phyloP scores from a whole-genome alignment of 345 rosid species.

The Acer campestre region DNA sequence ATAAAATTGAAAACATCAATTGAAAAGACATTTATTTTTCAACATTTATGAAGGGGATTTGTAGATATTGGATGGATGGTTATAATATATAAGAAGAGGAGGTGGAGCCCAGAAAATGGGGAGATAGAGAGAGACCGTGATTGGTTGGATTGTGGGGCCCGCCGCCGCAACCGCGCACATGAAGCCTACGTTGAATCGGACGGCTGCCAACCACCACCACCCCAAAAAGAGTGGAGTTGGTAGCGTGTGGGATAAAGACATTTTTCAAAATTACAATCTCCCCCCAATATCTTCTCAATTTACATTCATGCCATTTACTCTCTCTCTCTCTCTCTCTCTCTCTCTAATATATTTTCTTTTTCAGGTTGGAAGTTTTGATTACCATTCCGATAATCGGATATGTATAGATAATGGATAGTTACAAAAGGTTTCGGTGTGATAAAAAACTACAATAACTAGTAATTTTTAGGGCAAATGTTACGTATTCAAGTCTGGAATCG shows the following conservation, averaged over 20 bases:
- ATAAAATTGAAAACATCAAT: too few species aligned
- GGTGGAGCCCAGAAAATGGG: background rate
- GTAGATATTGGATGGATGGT: background rate
- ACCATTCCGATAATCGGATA: too few species aligned
- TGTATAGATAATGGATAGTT: too few species aligned
- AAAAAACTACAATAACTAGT: too few species aligned
- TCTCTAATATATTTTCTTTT: too few species aligned
- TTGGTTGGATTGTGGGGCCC: slow-evolving; percentile 21
- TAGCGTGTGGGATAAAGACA: slow-evolving; percentile 15
- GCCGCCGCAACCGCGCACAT: slow-evolving; percentile 35
- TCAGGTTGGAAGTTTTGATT: too few species aligned
- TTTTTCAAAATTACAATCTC: background rate
- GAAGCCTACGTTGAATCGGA: slow-evolving; percentile 28
- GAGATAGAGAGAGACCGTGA: background rate
- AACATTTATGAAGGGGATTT: too few species aligned
- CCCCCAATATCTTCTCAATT: background rate
- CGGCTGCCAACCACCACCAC: slow-evolving; percentile 25
- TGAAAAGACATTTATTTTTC: too few species aligned
- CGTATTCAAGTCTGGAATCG: too few species aligned
- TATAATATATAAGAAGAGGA: background rate
- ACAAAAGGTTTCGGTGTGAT: too few species aligned
- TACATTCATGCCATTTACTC: slow-evolving; percentile 11
- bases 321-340: too few species aligned
- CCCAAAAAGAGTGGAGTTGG: slow-evolving; percentile 31
- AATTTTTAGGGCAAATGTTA: too few species aligned